Percentiles rank a stretch among this genome's conserved stretches.
Evolutionary conservation across 768 basidiomycete genomes (phyloP).

Genomic region (Leccinum subtestaceum): DNA sequence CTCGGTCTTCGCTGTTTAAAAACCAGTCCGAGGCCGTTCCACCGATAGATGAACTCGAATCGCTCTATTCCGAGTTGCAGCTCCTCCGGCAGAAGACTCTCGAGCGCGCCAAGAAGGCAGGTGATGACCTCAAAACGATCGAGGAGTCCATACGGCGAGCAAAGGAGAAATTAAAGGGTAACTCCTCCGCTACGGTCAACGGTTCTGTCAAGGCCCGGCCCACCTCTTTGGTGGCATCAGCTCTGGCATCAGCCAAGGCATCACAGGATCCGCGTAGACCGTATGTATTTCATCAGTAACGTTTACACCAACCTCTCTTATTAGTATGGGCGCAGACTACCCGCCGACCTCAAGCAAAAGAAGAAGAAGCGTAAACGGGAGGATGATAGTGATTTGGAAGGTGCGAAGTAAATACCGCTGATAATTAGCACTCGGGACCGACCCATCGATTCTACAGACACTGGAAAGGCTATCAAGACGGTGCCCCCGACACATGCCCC

Average conservation of each 20-base stretch:
- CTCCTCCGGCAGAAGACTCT: conserved; percentile 50
- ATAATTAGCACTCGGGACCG: conserved; percentile 1
- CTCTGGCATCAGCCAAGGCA: conserved; percentile 49
- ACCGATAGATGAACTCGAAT: conserved; percentile 67
- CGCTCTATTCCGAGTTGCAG: conserved; percentile 59
- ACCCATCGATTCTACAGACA: conserved; percentile 36
- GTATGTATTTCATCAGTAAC: conserved; percentile 35
- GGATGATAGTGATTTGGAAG: conserved; percentile 68
- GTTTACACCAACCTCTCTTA: conserved; percentile 16
- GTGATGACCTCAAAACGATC: conserved; percentile 69
- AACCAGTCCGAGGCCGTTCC: conserved; percentile 65
- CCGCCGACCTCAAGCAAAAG: conserved; percentile 67
- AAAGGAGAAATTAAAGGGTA: conserved; percentile 74
- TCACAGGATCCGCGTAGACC: conserved; percentile 63
- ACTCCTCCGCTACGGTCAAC: conserved; percentile 35
- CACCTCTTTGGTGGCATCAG: conserved; percentile 44
- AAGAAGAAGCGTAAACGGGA: conserved; percentile 87
- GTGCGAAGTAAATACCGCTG: conserved; percentile 37
- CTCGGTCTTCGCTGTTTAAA: conserved; percentile 62
- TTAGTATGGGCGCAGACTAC: conserved; percentile 18
- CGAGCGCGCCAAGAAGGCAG: conserved; percentile 71
- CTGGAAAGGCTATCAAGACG: conserved; percentile 54
- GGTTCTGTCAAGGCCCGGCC: conserved; percentile 46
- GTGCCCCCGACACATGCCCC: conserved; percentile 48
- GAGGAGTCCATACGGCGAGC: conserved; percentile 74